Percentiles rank a stretch among this genome's conserved stretches.
These are phyloP conservation scores for Solanum neorickii DNA, from an alignment of 257 asterid species.

Conservation along the genomic window DNA sequence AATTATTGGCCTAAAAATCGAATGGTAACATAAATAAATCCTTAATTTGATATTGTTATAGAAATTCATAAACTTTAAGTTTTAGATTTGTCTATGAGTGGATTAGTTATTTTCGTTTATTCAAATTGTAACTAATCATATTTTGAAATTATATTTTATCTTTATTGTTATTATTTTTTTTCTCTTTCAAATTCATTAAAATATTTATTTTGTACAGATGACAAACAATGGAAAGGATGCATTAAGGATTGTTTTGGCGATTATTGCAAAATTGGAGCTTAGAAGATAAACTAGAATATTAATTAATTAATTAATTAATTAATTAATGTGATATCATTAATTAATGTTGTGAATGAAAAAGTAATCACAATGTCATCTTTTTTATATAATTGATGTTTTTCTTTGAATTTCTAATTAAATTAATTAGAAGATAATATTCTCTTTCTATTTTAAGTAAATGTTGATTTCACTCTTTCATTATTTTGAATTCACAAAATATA, in stretches of 20 bases:
- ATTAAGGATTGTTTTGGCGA: background rate
- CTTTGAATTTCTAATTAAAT: background rate
- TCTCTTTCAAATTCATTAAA: background rate
- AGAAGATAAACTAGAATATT: background rate
- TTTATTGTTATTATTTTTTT: background rate
- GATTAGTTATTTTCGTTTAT: background rate
- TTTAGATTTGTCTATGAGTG: background rate
- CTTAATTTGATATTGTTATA: background rate
- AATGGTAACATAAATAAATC: background rate
- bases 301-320: background rate
- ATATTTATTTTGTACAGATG: background rate
- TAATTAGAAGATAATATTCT: background rate
- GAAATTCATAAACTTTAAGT: background rate
- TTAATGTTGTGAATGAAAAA: background rate
- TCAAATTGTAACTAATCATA: background rate
- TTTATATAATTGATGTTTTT: background rate
- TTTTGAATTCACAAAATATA: background rate
- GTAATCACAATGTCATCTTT: background rate
- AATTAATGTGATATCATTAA: background rate
- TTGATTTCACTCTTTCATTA: background rate
- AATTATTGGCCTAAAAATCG: background rate
- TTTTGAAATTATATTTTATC: background rate
- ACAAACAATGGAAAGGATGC: background rate
- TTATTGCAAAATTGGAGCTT: background rate
- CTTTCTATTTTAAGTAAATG: background rate